Evolutionary conservation across 768 basidiomycete species (phyloP), one percentile per base, ranked within the genome.

Genomic region (Chalciporus piperatus): DNA sequence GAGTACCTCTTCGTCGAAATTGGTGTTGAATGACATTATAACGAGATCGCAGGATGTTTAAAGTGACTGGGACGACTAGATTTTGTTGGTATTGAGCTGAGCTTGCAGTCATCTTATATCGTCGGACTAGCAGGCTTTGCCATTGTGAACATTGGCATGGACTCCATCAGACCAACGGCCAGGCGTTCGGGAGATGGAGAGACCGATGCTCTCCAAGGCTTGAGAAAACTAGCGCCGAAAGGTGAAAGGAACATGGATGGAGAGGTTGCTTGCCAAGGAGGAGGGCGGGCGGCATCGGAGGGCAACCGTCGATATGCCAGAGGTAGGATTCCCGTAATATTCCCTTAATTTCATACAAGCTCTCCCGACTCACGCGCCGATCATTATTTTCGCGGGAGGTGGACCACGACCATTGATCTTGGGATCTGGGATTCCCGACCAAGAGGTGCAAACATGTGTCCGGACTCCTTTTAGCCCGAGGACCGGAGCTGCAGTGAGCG

Each of bases 1-100:
- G 7, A 37, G 6, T 44, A 66, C 63, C 28, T 66, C 48, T 0
- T 61, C 64, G 9, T 4, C 7, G 12, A 60, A 65, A 0, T 44
- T 3, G 1, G 8, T 0, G 22, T 63, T 63, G 42, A 32, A 63
- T 2, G 14, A 1, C 59, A 51, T 56, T 33, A 20, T 3, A 1
- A 25, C 13, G 35, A n/a, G 4, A 38, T 43, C 32, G 10, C 13
- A 22, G 12, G 35, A 22, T 49, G 45, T 1, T 27, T 30, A 3
- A 43, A n/a, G 30, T 25, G 14, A 22, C 32, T 28, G 48, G 23
- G 33, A 45, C 11, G 37, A 45, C 14, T n/a, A 19, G 38, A 54
- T 23, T 13, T 11, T n/a, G 33, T 14, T 57, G 41, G 10, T 7
- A 8, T 19, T 3, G 22, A 20, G 22, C 32, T 16, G 38, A 23